Percentiles rank a stretch among this genome's conserved stretches.
phyloP scores from a whole-genome alignment of 257 asterid species.

The Solanum gandarillasii region DNA sequence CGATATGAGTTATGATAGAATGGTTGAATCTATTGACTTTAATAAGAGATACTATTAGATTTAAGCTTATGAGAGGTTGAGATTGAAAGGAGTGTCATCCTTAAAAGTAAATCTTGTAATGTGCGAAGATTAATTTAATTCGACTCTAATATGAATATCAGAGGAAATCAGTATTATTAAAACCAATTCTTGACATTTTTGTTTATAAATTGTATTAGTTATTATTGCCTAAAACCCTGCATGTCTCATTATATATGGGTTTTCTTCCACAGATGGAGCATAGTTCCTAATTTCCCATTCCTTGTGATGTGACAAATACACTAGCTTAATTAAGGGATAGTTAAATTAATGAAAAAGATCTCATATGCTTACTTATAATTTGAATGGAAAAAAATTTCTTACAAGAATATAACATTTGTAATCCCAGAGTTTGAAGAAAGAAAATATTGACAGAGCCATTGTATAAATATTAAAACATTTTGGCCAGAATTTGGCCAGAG shows the following conservation, averaged over 20 bases:
- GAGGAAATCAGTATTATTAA: neutral
- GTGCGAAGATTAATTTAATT: neutral
- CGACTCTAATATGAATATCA: neutral
- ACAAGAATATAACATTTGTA: neutral
- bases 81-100: neutral
- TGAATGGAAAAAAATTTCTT: neutral
- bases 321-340: neutral
- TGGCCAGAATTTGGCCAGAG: too few relatives aligned
- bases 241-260: neutral
- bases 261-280: neutral
- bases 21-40: rapidly evolving
- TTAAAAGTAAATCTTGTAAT: neutral
- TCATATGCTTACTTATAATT: neutral
- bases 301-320: neutral
- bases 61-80: neutral
- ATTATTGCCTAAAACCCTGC: neutral
- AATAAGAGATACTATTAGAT: neutral
- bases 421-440: neutral
- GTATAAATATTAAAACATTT: neutral
- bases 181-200: neutral
- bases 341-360: neutral
- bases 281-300: neutral
- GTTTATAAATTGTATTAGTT: neutral
- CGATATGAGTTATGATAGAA: neutral
- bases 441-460: neutral